Base-by-base conservation (phyloP, 495 filamentous ascomycete species). In the Glonium stellatum region DNA sequence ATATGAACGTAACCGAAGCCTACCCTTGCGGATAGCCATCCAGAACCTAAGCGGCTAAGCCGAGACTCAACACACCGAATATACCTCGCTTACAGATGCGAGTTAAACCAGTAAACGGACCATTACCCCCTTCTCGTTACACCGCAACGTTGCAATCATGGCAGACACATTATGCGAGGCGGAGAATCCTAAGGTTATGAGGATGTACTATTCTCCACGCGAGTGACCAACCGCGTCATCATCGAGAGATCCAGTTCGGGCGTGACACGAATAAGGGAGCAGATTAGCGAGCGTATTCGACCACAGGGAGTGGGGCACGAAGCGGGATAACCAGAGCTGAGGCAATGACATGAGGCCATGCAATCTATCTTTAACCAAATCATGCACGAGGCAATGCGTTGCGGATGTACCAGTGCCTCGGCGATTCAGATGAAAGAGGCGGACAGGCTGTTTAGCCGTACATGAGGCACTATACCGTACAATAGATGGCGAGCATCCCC, bases 131-230 rank as follows among this genome's bases (percentile, higher is more conserved):
- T 50, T 3, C 47, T 50, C 10, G 47, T 12, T 50, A 18, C 47
- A 50, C 23, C 6, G 47, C 18, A 21, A 50, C 12, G 47, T 50
- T 50, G 22, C 21, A 50, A 27, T 4, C 4, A 50, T 21, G 47
- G 4, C 13, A 21, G 47, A 50, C 47, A 50, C 47, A 8, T 50
- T 21, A 50, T 50, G 22, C 47, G 21, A 50, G 47, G 47, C 47
- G 47, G 47, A 23, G 47, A 4, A 50, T 50, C 47, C 47, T 50
- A 12, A 50, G 13, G 47, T 50, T 18, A 50, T 50, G 47, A 23
- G 47, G 22, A 50, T 18, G 23, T 4, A 50, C 3, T 21, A 50
- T 21, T 4, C 47, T 18, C 12, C 47, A 50, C 3, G 47, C 47
- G 23, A 50, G 23, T 50, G 47, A 5, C 47, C 22, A 1, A 18